Evolutionary conservation across 352 stramenopile genomes (phyloP).

Genomic region (Phytophthora sp.): DNA sequence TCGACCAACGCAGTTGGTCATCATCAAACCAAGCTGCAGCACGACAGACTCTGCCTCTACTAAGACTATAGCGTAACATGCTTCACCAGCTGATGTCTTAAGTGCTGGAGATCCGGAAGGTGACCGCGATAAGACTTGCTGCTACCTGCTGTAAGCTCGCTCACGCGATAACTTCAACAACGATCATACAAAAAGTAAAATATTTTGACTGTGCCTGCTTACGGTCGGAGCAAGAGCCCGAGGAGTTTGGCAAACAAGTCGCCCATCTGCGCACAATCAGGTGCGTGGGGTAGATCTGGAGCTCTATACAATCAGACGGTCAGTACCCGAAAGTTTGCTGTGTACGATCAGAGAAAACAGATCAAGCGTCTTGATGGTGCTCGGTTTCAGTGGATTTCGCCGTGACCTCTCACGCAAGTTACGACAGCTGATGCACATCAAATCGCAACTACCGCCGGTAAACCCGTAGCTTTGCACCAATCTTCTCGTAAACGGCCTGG

Average conservation of each 20-base stretch:
- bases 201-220: too few species aligned
- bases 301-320: constrained; percentile 3
- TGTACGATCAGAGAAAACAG: too few species aligned
- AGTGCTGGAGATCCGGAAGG: not conserved
- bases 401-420: too few species aligned
- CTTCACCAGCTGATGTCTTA: not conserved
- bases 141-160: not conserved
- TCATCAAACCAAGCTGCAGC: constrained; percentile 12
- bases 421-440: too few species aligned
- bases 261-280: constrained; percentile 9
- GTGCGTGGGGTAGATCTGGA: constrained; percentile 2
- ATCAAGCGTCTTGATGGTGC: too few species aligned
- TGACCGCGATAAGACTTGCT: constrained; percentile 13
- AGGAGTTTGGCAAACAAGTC: constrained; percentile 7
- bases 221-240: constrained; percentile 9
- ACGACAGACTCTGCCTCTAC: constrained; percentile 27
- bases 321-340: too few species aligned
- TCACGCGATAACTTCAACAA: constrained; percentile 30
- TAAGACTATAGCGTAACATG: not conserved
- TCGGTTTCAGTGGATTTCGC: not conserved
- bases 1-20: constrained; percentile 9
- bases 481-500: not conserved
- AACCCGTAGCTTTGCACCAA: constrained; percentile 9
- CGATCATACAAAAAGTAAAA: constrained; percentile 7
- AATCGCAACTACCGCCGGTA: too few species aligned